Evolutionary conservation across 768 basidiomycete genomes (phyloP), one percentile per base, ranked within the genome.

Genomic region (Tulasnella sp.): DNA sequence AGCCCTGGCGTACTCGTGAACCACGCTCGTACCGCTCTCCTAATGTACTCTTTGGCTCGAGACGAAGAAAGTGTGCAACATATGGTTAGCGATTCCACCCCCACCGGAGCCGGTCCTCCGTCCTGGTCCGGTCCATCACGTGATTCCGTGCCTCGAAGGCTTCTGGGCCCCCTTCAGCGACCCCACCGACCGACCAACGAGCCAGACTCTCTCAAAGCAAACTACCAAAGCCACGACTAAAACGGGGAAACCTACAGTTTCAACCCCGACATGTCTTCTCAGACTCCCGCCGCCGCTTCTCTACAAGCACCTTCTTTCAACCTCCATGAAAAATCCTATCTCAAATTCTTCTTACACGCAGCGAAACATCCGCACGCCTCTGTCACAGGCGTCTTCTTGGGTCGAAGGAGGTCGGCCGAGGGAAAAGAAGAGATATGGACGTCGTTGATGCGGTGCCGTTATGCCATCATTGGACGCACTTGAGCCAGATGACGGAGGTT

Each of bases 401-500:
- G 92, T 42, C 87, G n/a, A 68, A 84, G 39, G 81, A 84, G 67
- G 76, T 80, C 22, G 73, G 78, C 22, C 80, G 83, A 1, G 81
- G 49, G 49, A 4, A 82, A 29, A 11, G 45, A 45, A 14, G 42
- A 73, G 52, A 25, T 39, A 25, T 73, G 72, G 80, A 1, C 11
- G 45, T 72, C 2, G 38, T 85, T 70, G 92, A 94, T 80, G 87
- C 89, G 2, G 85, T 95, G 49, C 93, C 93, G 19, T 85, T 95
- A 42, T 86, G 93, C 71, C 93, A 95, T 81, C 90, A 93, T 81
- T 94, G 93, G 93, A 93, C 92, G 8, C 90, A 87, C 79, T 85
- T 95, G 73, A 91, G 90, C 78, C 91, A 91, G 3, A 91, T 91
- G 90, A 93, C 93, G 91, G 92, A 93, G 81, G 89, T 93, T 77